These are phyloP conservation scores for Lepidium africanum DNA, from an alignment of 345 rosid species.

Conservation along the genomic window DNA sequence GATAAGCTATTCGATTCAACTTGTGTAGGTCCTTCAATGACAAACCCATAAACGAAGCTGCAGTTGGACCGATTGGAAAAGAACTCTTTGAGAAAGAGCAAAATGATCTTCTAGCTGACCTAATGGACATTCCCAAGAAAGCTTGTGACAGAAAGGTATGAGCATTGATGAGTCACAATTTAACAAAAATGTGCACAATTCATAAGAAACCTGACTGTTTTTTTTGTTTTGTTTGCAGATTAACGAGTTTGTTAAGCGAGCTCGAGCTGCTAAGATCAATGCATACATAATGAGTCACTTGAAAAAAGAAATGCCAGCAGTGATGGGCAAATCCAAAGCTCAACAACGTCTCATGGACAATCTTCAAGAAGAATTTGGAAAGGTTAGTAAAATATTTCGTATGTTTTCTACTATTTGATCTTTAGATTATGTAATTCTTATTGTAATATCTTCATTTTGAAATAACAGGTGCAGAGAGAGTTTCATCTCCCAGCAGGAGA, in stretches of 20 bases:
- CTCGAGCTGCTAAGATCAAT: conserved; percentile 88
- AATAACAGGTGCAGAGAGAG: conserved; percentile 71
- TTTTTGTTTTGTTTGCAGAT: conserved; percentile 36
- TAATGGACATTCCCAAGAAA: conserved; percentile 73
- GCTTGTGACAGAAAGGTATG: conserved; percentile 87
- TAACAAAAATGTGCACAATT: background rate
- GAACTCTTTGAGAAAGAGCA: conserved; percentile 93
- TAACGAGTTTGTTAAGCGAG: conserved; percentile 92
- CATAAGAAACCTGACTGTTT: background rate
- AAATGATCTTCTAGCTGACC: conserved; percentile 65
- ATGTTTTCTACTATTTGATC: too few species aligned
- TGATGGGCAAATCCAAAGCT: conserved; percentile 96
- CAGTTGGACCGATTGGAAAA: conserved; percentile 58
- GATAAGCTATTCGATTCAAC: background rate
- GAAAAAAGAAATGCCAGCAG: conserved; percentile 88
- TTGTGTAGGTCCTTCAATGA: conserved; percentile 76
- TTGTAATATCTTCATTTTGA: background rate
- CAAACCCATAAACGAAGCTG: conserved; percentile 56
- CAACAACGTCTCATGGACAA: conserved; percentile 75
- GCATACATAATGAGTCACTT: conserved; percentile 90
- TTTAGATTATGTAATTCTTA: background rate
- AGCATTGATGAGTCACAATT: background rate
- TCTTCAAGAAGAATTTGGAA: conserved; percentile 68
- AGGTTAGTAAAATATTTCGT: conserved; percentile 49
- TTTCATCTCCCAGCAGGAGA: conserved; percentile 75